Base-by-base conservation (phyloP, 164 flowering plant species). In the Berberis vulgaris region DNA sequence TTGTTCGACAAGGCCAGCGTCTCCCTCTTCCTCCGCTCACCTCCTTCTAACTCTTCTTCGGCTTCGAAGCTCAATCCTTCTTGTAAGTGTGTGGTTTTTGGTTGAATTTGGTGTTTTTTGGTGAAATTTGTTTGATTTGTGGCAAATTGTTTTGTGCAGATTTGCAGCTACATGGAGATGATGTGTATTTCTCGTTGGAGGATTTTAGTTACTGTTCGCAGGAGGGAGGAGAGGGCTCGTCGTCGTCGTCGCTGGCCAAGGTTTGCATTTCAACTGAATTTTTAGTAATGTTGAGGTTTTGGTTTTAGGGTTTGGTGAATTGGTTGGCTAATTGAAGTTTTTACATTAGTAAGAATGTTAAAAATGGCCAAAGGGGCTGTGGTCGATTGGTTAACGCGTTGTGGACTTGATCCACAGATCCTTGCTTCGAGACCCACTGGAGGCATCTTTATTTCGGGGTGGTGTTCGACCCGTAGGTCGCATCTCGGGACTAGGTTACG, bases 161-260 rank as follows among this genome's bases (percentile, higher is more conserved):
- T 86, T 81, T 95, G 84, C 92, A 88, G 77, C 74, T 95, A 77
- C 96, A 91, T 62, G 92, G 85, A 7, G 98, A 88, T 73, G 98
- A 95, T 69, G 84, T 91, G 43, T 95, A 91, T 71, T 88, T 81
- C 63, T 83, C 98, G 6, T 76, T 94, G 45, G 97, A 91, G 59
- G 81, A 71, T 71, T 67, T 67, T 47, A 41, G 44, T 57, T 11
- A 11, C 57, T 63, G 73, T 65, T 66, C 71, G 3, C 81, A 75
- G 62, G 82, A 79, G 58, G 70, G 47, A 50, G 77, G 72, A 49
- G 81, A 74, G 13, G 72, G 70, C 38, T 71, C 67, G 54, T 60
- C 58, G 70, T 55, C 66, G 2, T 13, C 81, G 0, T 50, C 74
- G 6, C 72, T 74, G 4, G 65, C 83, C 0, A 87, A 84, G 93